A percentile compares a stretch with the other conserved stretches of the same genome.
Conservation (phyloP, 2,329 filamentous ascomycete genomes). For the Talaromyces verruculosus region DNA sequence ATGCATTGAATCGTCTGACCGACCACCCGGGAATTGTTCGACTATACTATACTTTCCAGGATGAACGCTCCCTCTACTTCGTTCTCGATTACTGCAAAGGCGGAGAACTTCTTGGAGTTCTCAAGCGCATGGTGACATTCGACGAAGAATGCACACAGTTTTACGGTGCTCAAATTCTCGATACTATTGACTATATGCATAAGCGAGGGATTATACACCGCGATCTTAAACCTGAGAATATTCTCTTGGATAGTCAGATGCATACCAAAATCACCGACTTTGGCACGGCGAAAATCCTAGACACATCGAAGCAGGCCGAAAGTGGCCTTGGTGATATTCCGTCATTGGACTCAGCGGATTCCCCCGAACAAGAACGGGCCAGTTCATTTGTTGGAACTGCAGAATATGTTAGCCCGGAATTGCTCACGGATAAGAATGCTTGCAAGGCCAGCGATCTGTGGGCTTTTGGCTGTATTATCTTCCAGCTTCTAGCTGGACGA, state of each 20-base stretch:
- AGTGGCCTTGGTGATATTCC: slow-evolving; percentile 48
- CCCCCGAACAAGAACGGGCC: slow-evolving; percentile 68
- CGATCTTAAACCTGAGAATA: slow-evolving; percentile 95
- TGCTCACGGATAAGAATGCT: slow-evolving; percentile 94
- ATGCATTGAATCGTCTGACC: slow-evolving; percentile 91
- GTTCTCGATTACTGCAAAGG: slow-evolving; percentile 91
- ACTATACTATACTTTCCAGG: slow-evolving; percentile 97
- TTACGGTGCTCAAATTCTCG: slow-evolving; percentile 92
- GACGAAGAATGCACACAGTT: slow-evolving; percentile 92
- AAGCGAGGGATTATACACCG: slow-evolving; percentile 92
- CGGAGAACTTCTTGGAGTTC: slow-evolving; percentile 83
- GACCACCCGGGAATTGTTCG: slow-evolving; percentile 96
- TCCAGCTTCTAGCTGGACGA: slow-evolving; percentile 90
- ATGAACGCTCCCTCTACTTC: slow-evolving; percentile 93
- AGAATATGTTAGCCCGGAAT: slow-evolving; percentile 95
- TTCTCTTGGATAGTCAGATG: slow-evolving; percentile 91
- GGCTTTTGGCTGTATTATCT: slow-evolving; percentile 98
- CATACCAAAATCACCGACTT: slow-evolving; percentile 99
- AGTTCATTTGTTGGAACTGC: slow-evolving; percentile 97
- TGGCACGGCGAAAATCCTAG: slow-evolving; percentile 92
- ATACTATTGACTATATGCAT: slow-evolving; percentile 98
- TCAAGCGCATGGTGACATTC: slow-evolving; percentile 94
- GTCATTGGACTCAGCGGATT: slow-evolving; percentile 53
- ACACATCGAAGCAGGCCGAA: slow-evolving; percentile 51
- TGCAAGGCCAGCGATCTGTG: slow-evolving; percentile 97